These are phyloP conservation scores for bread wheat (Triticum aestivum) DNA, from an alignment of 176 grass and related monocot genomes.

Conservation along the genomic window DNA sequence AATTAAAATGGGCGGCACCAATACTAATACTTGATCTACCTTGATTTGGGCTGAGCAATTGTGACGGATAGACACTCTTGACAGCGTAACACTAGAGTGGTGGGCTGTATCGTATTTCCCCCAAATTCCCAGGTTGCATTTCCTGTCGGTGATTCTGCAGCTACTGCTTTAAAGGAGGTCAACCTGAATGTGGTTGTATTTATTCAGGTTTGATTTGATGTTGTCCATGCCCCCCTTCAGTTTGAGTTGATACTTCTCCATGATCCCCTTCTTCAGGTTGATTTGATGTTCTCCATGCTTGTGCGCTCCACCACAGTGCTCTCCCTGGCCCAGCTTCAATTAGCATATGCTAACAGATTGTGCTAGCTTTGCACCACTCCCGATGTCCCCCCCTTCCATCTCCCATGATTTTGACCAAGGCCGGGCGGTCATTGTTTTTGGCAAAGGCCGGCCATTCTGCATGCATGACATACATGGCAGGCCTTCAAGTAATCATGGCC, in stretches of 20 bases:
- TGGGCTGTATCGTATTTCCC: background rate
- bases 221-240: background rate
- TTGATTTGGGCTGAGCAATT: no score
- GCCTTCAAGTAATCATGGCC: conserved; percentile 29
- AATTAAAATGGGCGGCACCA: no score
- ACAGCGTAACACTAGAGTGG: no score
- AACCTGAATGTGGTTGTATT: conserved; percentile 24
- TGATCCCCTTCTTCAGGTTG: conserved; percentile 13
- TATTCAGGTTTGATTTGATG: conserved; percentile 22
- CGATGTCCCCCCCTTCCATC: conserved; percentile 9
- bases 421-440: conserved; percentile 2
- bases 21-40: no score
- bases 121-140: background rate
- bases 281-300: conserved; percentile 50
- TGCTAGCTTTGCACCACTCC: conserved; percentile 24
- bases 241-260: background rate
- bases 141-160: background rate
- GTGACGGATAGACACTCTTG: no score
- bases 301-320: conserved; percentile 32
- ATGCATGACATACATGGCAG: conserved; percentile 14
- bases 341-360: conserved; percentile 12
- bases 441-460: conserved; percentile 19
- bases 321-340: conserved; percentile 29
- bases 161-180: background rate
- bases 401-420: conserved; percentile 33